Percentiles rank a stretch among this genome's conserved stretches.
Conservation (phyloP, 768 basidiomycete species). For the Kwoniella dejecticola region DNA sequence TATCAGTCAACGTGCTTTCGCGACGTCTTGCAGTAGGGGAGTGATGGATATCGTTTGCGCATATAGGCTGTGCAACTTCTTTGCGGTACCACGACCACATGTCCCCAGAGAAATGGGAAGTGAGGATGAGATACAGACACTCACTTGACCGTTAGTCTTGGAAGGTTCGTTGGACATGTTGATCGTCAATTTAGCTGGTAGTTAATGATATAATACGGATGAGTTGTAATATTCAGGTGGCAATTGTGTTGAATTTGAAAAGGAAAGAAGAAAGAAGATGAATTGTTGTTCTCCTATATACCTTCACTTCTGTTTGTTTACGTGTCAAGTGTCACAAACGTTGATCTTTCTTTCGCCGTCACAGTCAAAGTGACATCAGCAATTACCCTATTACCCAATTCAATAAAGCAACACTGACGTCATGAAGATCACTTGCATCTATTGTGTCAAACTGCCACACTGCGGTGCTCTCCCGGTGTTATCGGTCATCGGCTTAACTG, state of each 20-base stretch:
- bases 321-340: no score
- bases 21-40: not conserved
- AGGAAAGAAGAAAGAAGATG: not conserved
- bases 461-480: no score
- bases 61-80: no score
- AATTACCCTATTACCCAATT: not conserved
- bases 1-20: not conserved
- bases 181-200: slow-evolving; percentile 4
- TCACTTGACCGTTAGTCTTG: slow-evolving; percentile 53
- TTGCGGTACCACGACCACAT: no score
- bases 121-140: slow-evolving; percentile 42
- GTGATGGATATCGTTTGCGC: no score
- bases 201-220: no score
- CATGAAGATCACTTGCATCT: no score
- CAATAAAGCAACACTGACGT: not conserved
- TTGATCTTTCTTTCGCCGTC: no score
- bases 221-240: not conserved
- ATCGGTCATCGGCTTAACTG: no score
- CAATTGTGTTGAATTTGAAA: not conserved
- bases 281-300: slow-evolving; percentile 1
- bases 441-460: no score
- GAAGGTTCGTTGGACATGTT: slow-evolving; percentile 44
- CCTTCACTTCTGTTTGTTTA: not conserved
- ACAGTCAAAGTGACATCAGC: not conserved
- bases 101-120: slow-evolving; percentile 56